Evolutionary conservation across 306 rosid species (phyloP).

Genomic region (Prunus padus): DNA sequence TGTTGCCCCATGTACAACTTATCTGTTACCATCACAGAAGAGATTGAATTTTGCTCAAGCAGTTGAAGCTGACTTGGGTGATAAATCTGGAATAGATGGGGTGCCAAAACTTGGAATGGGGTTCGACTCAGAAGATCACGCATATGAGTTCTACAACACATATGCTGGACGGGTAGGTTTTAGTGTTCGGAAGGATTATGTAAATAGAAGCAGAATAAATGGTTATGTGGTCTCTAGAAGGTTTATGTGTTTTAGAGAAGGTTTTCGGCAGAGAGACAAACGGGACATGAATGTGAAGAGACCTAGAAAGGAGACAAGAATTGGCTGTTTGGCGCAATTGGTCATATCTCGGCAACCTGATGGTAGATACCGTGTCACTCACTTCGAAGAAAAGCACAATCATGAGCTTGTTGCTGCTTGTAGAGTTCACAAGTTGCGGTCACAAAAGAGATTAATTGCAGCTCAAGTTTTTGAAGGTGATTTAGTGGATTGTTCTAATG

Average conservation of each 20-base stretch:
- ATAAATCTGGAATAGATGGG: constrained; percentile 41
- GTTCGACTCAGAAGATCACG: constrained; percentile 54
- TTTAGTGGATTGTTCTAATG: constrained; percentile 26
- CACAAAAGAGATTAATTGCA: constrained; percentile 51
- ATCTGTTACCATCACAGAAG: constrained; percentile 60
- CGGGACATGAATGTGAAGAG: constrained; percentile 44
- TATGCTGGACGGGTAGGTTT: constrained; percentile 63
- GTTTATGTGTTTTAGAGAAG: constrained; percentile 68
- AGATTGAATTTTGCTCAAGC: constrained; percentile 57
- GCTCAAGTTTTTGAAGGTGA: constrained; percentile 36
- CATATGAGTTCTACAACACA: constrained; percentile 55
- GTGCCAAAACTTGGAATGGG: constrained; percentile 62
- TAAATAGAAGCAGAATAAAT: constrained; percentile 65
- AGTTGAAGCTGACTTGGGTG: constrained; percentile 38
- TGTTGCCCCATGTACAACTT: constrained; percentile 38
- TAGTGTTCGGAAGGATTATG: constrained; percentile 68
- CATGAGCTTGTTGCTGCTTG: constrained; percentile 63
- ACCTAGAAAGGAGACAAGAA: constrained; percentile 62
- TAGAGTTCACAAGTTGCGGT: constrained; percentile 54
- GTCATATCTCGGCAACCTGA: constrained; percentile 59
- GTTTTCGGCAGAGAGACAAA: constrained; percentile 59
- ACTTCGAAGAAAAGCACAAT: constrained; percentile 63
- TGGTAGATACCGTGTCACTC: constrained; percentile 57
- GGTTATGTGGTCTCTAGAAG: constrained; percentile 61
- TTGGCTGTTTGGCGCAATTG: constrained; percentile 63